phyloP scores from a whole-genome alignment of 192 early-diverging fungal genomes.

The Entophlyctis luteolus region DNA sequence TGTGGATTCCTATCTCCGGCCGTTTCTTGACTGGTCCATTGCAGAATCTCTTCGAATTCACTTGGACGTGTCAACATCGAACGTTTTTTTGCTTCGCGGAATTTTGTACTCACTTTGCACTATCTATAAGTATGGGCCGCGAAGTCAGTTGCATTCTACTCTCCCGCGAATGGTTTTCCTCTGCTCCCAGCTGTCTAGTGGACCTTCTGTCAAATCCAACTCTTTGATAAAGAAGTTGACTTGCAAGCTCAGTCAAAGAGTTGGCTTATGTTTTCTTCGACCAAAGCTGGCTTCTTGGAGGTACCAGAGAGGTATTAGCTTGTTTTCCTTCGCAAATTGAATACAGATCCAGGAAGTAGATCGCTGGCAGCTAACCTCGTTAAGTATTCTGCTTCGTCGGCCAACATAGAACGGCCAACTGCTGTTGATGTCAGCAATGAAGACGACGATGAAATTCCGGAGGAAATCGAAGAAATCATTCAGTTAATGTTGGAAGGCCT shows the following conservation, averaged over 20 bases:
- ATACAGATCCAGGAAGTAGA: slow-evolving; percentile 25
- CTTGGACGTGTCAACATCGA: neutral
- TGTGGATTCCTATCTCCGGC: slow-evolving; percentile 49
- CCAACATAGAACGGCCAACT: neutral
- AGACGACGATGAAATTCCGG: slow-evolving; percentile 71
- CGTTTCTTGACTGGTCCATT: slow-evolving; percentile 72
- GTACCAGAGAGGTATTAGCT: slow-evolving; percentile 61
- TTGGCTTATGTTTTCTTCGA: slow-evolving; percentile 74
- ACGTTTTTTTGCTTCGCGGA: slow-evolving; percentile 31
- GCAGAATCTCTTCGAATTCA: slow-evolving; percentile 23
- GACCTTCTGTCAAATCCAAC: slow-evolving; percentile 51
- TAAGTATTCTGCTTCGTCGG: neutral
- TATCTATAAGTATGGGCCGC: slow-evolving; percentile 66
- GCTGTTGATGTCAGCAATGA: slow-evolving; percentile 43
- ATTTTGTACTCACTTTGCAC: slow-evolving; percentile 63
- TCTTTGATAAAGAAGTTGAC: slow-evolving; percentile 73
- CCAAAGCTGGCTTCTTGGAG: slow-evolving; percentile 66
- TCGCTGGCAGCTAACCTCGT: slow-evolving; percentile 57
- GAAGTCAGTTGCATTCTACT: slow-evolving; percentile 58
- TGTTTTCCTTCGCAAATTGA: neutral
- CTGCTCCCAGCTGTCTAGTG: slow-evolving; percentile 26
- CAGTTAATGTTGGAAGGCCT: slow-evolving; percentile 79
- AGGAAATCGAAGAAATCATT: slow-evolving; percentile 76
- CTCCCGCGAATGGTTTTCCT: slow-evolving; percentile 30
- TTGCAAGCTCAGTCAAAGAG: slow-evolving; percentile 77